A percentile compares a stretch with the other conserved stretches of the same genome.
These are phyloP conservation scores for Clonostachys rhizophaga DNA, from an alignment of 2,329 filamentous ascomycete species.

Conservation along the genomic window DNA sequence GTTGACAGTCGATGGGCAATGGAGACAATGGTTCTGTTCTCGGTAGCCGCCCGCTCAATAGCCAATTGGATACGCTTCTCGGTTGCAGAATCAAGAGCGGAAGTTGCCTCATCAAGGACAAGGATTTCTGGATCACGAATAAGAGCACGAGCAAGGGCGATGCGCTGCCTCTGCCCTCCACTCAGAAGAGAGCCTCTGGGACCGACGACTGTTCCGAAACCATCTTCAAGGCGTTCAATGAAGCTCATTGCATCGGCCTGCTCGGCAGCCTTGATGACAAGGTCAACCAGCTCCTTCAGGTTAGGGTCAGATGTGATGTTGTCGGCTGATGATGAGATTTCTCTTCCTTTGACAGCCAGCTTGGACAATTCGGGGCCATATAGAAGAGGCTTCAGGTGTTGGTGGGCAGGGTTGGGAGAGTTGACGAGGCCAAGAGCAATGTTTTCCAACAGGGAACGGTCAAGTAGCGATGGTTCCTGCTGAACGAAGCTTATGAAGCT, in stretches of 20 bases:
- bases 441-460: slow-evolving; percentile 34
- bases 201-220: slow-evolving; percentile 33
- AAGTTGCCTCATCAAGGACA: slow-evolving; percentile 91
- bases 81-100: slow-evolving; percentile 87
- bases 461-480: slow-evolving; percentile 42
- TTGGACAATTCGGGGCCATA: slow-evolving; percentile 35
- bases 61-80: slow-evolving; percentile 94
- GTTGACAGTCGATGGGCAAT: slow-evolving; percentile 95
- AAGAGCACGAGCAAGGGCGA: slow-evolving; percentile 45
- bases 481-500: slow-evolving; percentile 38
- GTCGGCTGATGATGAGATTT: neutral
- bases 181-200: slow-evolving; percentile 56
- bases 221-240: slow-evolving; percentile 1
- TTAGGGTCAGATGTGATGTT: neutral
- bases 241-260: slow-evolving; percentile 3
- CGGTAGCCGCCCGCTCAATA: slow-evolving; percentile 74
- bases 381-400: slow-evolving; percentile 27
- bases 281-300: slow-evolving; percentile 1
- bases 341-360: slow-evolving; percentile 28
- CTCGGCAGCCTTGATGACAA: slow-evolving; percentile 2
- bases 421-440: slow-evolving; percentile 13
- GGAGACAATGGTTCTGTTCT: slow-evolving; percentile 88
- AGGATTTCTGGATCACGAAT: slow-evolving; percentile 51
- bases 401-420: slow-evolving; percentile 39
- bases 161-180: slow-evolving; percentile 59